Evolutionary conservation across 2,329 filamentous ascomycete genomes (phyloP).

Genomic region (Plectosphaerella plurivora): DNA sequence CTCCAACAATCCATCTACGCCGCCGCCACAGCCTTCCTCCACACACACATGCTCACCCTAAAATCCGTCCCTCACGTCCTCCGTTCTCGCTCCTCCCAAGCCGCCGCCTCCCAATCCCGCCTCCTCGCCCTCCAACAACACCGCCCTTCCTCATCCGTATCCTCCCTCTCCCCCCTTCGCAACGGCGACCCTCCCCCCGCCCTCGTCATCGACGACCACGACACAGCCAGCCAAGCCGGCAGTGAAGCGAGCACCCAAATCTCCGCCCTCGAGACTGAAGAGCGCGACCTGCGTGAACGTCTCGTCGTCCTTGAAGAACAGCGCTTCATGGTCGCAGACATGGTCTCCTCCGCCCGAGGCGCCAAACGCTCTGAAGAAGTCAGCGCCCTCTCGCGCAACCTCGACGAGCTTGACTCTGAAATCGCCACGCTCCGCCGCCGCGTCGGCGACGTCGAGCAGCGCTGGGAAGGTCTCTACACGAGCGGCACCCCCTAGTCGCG

Average conservation of each 20-base stretch:
- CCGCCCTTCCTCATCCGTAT: constrained; percentile 26
- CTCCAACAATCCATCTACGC: constrained; percentile 80
- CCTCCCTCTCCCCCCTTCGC: constrained; percentile 36
- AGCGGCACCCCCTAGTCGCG: not conserved
- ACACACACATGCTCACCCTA: constrained; percentile 85
- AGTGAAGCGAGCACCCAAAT: constrained; percentile 50
- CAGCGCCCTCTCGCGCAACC: constrained; percentile 69
- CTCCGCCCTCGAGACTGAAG: constrained; percentile 69
- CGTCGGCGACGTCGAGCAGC: constrained; percentile 60
- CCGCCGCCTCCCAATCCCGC: constrained; percentile 21
- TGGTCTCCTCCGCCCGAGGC: constrained; percentile 74
- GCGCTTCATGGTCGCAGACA: constrained; percentile 80
- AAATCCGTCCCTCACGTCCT: constrained; percentile 69
- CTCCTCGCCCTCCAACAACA: constrained; percentile 29
- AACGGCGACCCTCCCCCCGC: constrained; percentile 31
- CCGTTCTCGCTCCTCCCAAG: constrained; percentile 31
- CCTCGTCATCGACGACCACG: constrained; percentile 29
- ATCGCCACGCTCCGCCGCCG: constrained; percentile 64
- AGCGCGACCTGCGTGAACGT: constrained; percentile 74
- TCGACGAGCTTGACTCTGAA: constrained; percentile 77
- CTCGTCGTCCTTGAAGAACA: constrained; percentile 88
- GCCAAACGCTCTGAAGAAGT: constrained; percentile 84
- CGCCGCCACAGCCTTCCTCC: constrained; percentile 77
- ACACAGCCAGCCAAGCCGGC: constrained; percentile 42
- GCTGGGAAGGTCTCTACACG: constrained; percentile 49